Conservation (phyloP, 371 early-diverging fungal species). For the Sporodiniella umbellata region DNA sequence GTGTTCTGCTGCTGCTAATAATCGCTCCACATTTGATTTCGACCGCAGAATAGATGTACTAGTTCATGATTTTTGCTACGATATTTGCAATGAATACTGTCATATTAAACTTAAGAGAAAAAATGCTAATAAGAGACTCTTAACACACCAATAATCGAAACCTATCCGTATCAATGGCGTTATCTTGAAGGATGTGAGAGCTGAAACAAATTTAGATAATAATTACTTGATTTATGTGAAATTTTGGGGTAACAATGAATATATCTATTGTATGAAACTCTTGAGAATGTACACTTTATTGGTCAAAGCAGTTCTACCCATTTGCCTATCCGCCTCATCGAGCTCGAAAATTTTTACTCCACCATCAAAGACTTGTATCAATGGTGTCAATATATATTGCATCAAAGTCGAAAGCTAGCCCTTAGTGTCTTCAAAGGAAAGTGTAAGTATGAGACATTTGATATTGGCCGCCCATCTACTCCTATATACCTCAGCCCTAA, state of each 20-base stretch:
- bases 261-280: slow-evolving; percentile 6
- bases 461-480: slow-evolving; percentile 9
- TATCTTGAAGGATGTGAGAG: slow-evolving; percentile 10
- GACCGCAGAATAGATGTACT: slow-evolving; percentile 14
- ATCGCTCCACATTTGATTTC: slow-evolving; percentile 12
- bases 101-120: slow-evolving; percentile 14
- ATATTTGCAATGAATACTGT: slow-evolving; percentile 12
- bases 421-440: slow-evolving; percentile 17
- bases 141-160: slow-evolving; percentile 16
- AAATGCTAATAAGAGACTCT: slow-evolving; percentile 7
- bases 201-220: slow-evolving; percentile 12
- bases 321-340: slow-evolving; percentile 13
- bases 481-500: slow-evolving; percentile 14
- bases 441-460: slow-evolving; percentile 16
- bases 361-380: slow-evolving; percentile 15
- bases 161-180: slow-evolving; percentile 18
- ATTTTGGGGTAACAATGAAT: slow-evolving; percentile 11
- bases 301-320: slow-evolving; percentile 6
- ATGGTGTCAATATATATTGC: slow-evolving; percentile 14
- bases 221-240: slow-evolving; percentile 19
- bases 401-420: slow-evolving; percentile 12
- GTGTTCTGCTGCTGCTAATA: slow-evolving; percentile 10
- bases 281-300: slow-evolving; percentile 8
- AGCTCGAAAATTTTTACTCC: slow-evolving; percentile 10
- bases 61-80: slow-evolving; percentile 11